Conservation (phyloP, 2,329 filamentous ascomycete genomes). For the Fusarium mangiferae region DNA sequence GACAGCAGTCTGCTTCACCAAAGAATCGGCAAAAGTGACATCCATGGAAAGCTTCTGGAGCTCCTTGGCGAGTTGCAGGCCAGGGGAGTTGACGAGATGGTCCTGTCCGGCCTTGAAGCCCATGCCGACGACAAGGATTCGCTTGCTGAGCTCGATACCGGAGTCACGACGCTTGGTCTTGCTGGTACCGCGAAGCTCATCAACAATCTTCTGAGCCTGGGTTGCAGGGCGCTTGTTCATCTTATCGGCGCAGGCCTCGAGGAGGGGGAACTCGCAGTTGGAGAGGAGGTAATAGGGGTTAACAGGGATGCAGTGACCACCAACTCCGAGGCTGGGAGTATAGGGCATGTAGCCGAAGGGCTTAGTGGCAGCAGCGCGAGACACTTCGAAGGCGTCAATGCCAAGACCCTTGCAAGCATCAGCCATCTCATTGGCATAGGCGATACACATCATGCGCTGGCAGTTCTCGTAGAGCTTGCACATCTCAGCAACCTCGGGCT, state of each 20-base stretch:
- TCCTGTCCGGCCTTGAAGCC: constrained; percentile 41
- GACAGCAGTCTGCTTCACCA: constrained; percentile 29
- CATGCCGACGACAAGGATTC: constrained; percentile 31
- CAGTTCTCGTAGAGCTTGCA: constrained; percentile 68
- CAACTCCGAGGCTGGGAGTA: constrained; percentile 59
- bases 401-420: constrained; percentile 57
- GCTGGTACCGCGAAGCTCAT: background rate
- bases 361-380: constrained; percentile 58
- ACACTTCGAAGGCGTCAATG: constrained; percentile 62
- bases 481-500: constrained; percentile 66
- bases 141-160: constrained; percentile 10
- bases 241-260: constrained; percentile 54
- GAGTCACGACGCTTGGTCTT: constrained; percentile 21
- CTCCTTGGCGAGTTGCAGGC: constrained; percentile 22
- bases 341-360: constrained; percentile 63
- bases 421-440: constrained; percentile 66
- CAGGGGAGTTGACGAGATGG: constrained; percentile 38
- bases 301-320: constrained; percentile 66
- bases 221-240: constrained; percentile 54
- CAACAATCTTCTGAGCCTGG: constrained; percentile 18
- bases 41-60: constrained; percentile 26
- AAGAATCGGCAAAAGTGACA: constrained; percentile 31
- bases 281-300: constrained; percentile 64
- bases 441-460: constrained; percentile 63
- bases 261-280: constrained; percentile 58